Conservation (phyloP, 768 basidiomycete genomes). For the Cubamyces lactineus region DNA sequence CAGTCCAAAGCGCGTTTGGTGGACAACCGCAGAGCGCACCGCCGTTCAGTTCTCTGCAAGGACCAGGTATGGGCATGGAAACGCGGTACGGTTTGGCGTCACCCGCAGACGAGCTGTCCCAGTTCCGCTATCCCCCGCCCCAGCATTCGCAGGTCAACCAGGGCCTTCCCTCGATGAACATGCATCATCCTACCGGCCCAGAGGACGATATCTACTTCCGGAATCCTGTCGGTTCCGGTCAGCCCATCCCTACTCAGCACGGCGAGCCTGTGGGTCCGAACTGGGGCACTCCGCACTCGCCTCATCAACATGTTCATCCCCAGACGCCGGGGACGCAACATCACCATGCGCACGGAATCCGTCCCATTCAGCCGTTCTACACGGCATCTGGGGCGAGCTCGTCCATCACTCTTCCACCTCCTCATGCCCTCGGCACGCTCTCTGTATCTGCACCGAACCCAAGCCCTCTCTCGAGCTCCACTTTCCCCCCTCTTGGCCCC, state of each 20-base stretch:
- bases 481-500: constrained; percentile 15
- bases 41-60: constrained; percentile 13
- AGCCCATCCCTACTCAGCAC: constrained; percentile 1
- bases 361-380: constrained; percentile 17
- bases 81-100: constrained; percentile 21
- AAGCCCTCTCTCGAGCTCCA: constrained; percentile 17
- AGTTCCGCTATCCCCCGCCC: constrained; percentile 10
- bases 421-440: constrained; percentile 19
- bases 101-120: constrained; percentile 18
- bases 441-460: constrained; percentile 24
- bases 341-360: constrained; percentile 13
- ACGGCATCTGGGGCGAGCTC: constrained; percentile 6
- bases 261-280: constrained; percentile 15
- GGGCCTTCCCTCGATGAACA: constrained; percentile 11
- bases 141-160: constrained; percentile 8
- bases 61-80: constrained; percentile 21
- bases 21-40: constrained; percentile 15
- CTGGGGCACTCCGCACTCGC: constrained; percentile 9
- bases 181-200: constrained; percentile 11
- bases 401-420: constrained; percentile 20
- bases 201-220: constrained; percentile 29
- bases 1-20: constrained; percentile 4
- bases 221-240: constrained; percentile 1
- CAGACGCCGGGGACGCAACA: constrained; percentile 9
- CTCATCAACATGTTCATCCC: constrained; percentile 4